These are phyloP conservation scores for Backusella macrospora DNA, from an alignment of 192 early-diverging fungal genomes.

Conservation along the genomic window DNA sequence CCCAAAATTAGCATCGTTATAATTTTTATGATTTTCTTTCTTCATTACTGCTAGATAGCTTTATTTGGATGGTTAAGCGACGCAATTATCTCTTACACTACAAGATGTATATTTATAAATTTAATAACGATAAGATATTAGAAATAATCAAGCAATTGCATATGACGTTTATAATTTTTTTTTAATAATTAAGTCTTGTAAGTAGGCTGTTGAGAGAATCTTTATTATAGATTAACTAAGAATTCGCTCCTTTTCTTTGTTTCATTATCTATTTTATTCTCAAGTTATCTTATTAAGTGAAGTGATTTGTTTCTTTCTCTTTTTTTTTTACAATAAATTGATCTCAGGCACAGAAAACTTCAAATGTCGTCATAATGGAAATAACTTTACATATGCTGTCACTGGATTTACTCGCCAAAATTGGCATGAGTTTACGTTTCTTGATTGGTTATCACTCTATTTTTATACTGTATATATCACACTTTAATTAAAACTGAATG, in stretches of 20 bases:
- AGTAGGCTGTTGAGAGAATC: too few species aligned
- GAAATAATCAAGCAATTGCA: neutral
- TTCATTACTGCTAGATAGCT: neutral
- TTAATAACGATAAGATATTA: neutral
- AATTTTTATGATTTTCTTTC: neutral
- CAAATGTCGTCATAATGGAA: neutral
- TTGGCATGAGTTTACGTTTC: neutral
- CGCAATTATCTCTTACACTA: too few species aligned
- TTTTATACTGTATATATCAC: neutral
- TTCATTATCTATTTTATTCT: neutral
- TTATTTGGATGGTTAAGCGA: neutral
- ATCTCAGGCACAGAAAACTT: constrained; percentile 11
- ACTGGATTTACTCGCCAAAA: neutral
- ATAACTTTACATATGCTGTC: neutral
- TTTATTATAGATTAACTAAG: neutral
- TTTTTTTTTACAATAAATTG: neutral
- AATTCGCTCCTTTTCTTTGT: neutral
- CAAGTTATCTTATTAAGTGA: neutral
- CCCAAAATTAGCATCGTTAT: neutral
- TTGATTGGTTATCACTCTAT: neutral
- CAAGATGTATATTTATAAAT: neutral
- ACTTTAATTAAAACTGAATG: too few species aligned
- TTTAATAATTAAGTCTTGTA: neutral
- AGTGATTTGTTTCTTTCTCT: neutral
- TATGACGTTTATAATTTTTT: neutral